phyloP scores from a whole-genome alignment of 2,329 filamentous ascomycete genomes.

The Boeremia lycopersici region DNA sequence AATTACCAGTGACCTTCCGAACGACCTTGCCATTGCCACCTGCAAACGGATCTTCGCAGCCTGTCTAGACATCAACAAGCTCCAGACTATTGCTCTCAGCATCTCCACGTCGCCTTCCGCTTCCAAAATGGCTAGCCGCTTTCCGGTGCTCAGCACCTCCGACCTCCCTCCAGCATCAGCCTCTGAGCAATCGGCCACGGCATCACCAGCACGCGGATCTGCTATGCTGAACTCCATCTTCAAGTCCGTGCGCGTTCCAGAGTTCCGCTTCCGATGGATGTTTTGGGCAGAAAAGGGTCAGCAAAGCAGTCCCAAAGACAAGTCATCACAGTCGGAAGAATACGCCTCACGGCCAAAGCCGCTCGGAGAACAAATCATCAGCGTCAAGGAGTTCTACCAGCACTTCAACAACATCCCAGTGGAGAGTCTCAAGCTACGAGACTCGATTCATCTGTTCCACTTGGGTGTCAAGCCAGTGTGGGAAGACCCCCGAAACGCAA shows the following conservation, averaged over 20 bases:
- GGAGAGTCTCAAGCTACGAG: slow-evolving; percentile 71
- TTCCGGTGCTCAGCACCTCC: slow-evolving; percentile 45
- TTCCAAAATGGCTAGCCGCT: slow-evolving; percentile 39
- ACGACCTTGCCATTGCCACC: slow-evolving; percentile 29
- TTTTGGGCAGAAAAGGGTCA: slow-evolving; percentile 57
- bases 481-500: slow-evolving; percentile 84
- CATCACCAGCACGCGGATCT: slow-evolving; percentile 76
- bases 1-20: slow-evolving; percentile 18
- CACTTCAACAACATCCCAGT: slow-evolving; percentile 75
- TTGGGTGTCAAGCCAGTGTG: slow-evolving; percentile 80
- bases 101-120: slow-evolving; percentile 6
- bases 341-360: slow-evolving; percentile 57
- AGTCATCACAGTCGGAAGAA: slow-evolving; percentile 31
- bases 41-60: slow-evolving; percentile 29
- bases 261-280: slow-evolving; percentile 59
- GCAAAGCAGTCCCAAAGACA: slow-evolving; percentile 33
- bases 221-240: slow-evolving; percentile 66
- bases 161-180: slow-evolving; percentile 66
- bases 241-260: slow-evolving; percentile 54
- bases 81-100: slow-evolving; percentile 20
- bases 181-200: slow-evolving; percentile 64
- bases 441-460: slow-evolving; percentile 77
- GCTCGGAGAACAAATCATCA: slow-evolving; percentile 50
- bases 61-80: slow-evolving; percentile 17
- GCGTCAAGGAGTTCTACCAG: slow-evolving; percentile 57